A percentile compares a stretch with the other conserved stretches of the same genome.
phyloP scores from a whole-genome alignment of 768 basidiomycete species.

The Boletus tomentosulus region DNA sequence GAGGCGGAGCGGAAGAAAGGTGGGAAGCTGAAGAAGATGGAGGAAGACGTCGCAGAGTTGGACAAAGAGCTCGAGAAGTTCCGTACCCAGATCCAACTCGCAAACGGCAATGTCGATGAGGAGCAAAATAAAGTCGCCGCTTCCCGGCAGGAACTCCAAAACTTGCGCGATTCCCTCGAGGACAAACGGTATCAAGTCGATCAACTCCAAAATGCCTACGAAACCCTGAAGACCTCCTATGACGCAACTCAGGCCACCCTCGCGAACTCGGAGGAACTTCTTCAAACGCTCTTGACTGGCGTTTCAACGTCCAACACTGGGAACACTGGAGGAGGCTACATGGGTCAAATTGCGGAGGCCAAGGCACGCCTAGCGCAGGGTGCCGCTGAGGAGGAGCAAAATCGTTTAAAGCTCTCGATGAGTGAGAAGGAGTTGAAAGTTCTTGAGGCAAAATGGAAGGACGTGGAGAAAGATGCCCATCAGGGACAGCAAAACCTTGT shows the following conservation, averaged over 20 bases:
- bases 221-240: constrained; percentile 65
- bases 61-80: constrained; percentile 81
- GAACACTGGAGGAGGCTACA: constrained; percentile 83
- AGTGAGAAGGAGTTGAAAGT: constrained; percentile 72
- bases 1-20: constrained; percentile 91
- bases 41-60: constrained; percentile 71
- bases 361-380: constrained; percentile 71
- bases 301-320: constrained; percentile 66
- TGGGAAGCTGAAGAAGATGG: constrained; percentile 83
- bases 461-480: constrained; percentile 78
- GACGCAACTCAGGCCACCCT: constrained; percentile 56
- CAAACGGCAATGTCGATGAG: constrained; percentile 67
- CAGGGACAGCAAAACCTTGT: constrained; percentile 71
- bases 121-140: constrained; percentile 60
- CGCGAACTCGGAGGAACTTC: constrained; percentile 79
- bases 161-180: constrained; percentile 55
- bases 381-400: constrained; percentile 81
- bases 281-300: constrained; percentile 92
- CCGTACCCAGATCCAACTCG: constrained; percentile 82
- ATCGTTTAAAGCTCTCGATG: constrained; percentile 69
- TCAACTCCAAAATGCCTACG: constrained; percentile 50
- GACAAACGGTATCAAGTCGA: constrained; percentile 60
- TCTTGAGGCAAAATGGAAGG: constrained; percentile 77
- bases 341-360: constrained; percentile 92
- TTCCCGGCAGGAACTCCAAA: constrained; percentile 53